Base-by-base conservation (phyloP, 208 protist species). In the Acanthamoeba sp. region DNA sequence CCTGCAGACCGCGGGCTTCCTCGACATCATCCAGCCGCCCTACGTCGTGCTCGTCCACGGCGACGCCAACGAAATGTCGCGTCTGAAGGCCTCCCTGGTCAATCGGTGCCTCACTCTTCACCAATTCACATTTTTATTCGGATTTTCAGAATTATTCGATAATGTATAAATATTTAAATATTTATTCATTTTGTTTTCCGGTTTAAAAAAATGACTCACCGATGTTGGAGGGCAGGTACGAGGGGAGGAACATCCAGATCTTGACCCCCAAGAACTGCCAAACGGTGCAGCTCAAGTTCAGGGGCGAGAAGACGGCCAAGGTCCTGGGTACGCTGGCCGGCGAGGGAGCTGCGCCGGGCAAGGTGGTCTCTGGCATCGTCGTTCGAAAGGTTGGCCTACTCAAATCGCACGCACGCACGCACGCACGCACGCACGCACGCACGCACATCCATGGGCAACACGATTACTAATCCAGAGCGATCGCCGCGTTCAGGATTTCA, bases 11-110 rank as follows among this genome's bases (percentile, higher is more conserved):
- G 50, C 50, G 22, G 95, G 96, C 27, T 98, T 97, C 93, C 96
- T 98, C 64, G 91, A 96, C 34, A 89, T 82, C 7, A 80, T 97
- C 2, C 27, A 66, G 29, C 96, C 97, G 27, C 94, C 91, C 6
- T 93, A 98, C 71, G 85, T 98, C 1, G 95, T 99, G 66, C 98
- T 99, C 48, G 98, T 99, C 18, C 99, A 99, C 97, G 99, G 99
- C 52, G 99, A 99, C 91, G 93, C 96, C 34, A 98, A 98, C 84
- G 98, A 99, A 36, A 99, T 99, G 98, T 95, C 84, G 38, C 98
- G 99, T 95, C 97, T 99, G 29, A 98, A 98, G 91, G 97, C 98
- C 52, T 98, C 98, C 76, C 96, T 99, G 22, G 66, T 95, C 27
- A 96, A 98, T 42, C 97, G 98, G 91, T 45, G 20, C 59, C 9